Conservation (phyloP, 2,329 filamentous ascomycete species). For the Pseudonectria buxi region DNA sequence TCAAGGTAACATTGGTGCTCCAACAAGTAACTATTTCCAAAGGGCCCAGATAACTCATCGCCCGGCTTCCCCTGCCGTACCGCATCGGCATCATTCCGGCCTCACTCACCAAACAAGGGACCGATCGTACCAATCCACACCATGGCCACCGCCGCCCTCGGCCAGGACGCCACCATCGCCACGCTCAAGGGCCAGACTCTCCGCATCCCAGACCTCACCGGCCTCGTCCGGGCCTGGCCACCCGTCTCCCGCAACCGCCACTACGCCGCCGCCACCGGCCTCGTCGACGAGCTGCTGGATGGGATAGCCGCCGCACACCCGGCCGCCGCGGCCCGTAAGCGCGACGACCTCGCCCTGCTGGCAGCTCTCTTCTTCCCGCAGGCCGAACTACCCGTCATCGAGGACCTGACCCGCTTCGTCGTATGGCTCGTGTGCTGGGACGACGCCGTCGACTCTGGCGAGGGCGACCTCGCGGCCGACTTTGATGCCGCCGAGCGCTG, state of each 20-base stretch:
- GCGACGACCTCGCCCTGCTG: constrained; percentile 25
- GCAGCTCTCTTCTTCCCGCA: constrained; percentile 17
- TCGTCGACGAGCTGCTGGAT: constrained; percentile 17
- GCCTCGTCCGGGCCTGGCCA: constrained; percentile 21
- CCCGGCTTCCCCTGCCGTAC: too few relatives aligned
- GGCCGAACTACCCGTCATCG: constrained; percentile 10
- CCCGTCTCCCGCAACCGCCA: constrained; percentile 14
- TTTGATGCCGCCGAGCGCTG: constrained; percentile 19
- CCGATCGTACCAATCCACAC: too few relatives aligned
- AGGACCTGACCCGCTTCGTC: constrained; percentile 18
- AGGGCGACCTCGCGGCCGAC: constrained; percentile 21
- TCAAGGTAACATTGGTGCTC: too few relatives aligned
- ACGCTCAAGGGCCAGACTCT: constrained; percentile 23
- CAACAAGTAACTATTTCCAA: too few relatives aligned
- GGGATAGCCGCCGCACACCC: constrained; percentile 30
- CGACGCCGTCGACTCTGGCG: constrained; percentile 24
- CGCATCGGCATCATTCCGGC: too few relatives aligned
- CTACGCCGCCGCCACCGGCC: constrained; percentile 12
- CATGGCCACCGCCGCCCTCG: constrained; percentile 7
- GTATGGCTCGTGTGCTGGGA: constrained; percentile 29
- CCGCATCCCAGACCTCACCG: constrained; percentile 19
- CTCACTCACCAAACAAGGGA: too few relatives aligned
- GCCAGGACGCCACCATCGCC: constrained; percentile 13
- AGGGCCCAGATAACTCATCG: too few relatives aligned
- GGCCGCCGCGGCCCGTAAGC: constrained; percentile 18